Evolutionary conservation across 1,139 yeast species (phyloP), one percentile per base, ranked within the genome.

Genomic region (Saccharomyces uvarum): DNA sequence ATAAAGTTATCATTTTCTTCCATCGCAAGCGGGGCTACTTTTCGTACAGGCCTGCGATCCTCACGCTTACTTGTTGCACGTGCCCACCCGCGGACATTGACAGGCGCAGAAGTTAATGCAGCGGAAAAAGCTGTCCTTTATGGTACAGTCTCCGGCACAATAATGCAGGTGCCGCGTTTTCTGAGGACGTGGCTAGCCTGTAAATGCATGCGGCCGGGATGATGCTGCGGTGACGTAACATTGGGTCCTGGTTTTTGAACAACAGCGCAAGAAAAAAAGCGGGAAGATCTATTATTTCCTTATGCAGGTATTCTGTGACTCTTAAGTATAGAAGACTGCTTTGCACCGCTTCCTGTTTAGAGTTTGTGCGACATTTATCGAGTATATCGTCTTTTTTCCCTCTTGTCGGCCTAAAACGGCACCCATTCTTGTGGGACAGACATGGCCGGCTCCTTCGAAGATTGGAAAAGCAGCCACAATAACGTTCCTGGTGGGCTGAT

Each of bases 271-370:
- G 44, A 19, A 38, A 19, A 38, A 16, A 38, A 38, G 24, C 44
- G 44, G 44, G 44, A 38, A 38, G 44, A 38, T 38, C 44, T 38
- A 38, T 9, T 38, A 38, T 38, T 38, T 38, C 26, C 44, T 38
- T 38, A 38, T 38, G 44, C 44, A 38, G 24, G 44, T 38, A 38
- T 38, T 38, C 44, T 38, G 44, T 38, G 44, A 38, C 44, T 38
- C 16, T 16, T 16, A 38, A 38, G 44, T 38, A 38, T 38, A 38
- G 44, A 38, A 38, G 44, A 6, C 24, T 19, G 19, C 19, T 38
- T 38, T 38, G 26, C 44, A 38, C 44, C 44, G 26, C 44, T 38
- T 21, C 1, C 11, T 16, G 24, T 16, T 38, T 38, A 38, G n/a
- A 38, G 24, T 38, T 38, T 19, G 44, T 38, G 44, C 44, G 44